phyloP scores from a whole-genome alignment of 768 basidiomycete genomes.

The Lentinula detonsa region DNA sequence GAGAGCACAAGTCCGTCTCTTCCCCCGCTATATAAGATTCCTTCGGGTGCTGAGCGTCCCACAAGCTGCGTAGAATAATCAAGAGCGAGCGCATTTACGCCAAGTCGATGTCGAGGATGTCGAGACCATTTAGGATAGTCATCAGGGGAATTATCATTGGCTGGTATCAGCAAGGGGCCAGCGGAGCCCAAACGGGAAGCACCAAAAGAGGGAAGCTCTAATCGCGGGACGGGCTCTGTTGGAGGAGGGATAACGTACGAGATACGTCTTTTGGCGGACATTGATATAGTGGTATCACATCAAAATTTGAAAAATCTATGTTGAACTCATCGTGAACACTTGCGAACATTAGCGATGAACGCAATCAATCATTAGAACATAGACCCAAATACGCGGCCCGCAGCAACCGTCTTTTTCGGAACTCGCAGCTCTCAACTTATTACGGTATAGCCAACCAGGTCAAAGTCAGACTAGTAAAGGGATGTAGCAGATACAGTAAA shows the following conservation, averaged over 20 bases:
- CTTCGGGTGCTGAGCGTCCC: slow-evolving; percentile 65
- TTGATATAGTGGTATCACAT: not conserved
- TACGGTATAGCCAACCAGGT: no score
- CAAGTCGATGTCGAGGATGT: slow-evolving; percentile 82
- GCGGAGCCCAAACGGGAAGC: slow-evolving; percentile 59
- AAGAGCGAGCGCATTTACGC: slow-evolving; percentile 81
- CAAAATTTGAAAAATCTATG: not conserved
- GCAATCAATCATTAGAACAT: not conserved
- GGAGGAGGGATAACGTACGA: slow-evolving; percentile 87
- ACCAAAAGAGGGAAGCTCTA: slow-evolving; percentile 66
- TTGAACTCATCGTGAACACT: slow-evolving; percentile 1
- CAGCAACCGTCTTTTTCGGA: not conserved
- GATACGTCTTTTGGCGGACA: slow-evolving; percentile 52
- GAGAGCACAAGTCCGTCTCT: slow-evolving; percentile 84
- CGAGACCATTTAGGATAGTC: slow-evolving; percentile 20
- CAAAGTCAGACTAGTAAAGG: not conserved
- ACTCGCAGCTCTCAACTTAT: no score
- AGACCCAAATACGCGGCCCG: not conserved
- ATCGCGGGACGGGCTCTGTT: slow-evolving; percentile 48
- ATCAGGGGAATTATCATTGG: slow-evolving; percentile 18
- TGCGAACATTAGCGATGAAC: not conserved
- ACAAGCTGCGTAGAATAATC: slow-evolving; percentile 75
- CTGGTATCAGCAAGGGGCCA: slow-evolving; percentile 56
- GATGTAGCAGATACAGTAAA: not conserved
- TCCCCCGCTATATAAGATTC: slow-evolving; percentile 87